Evolutionary conservation across 352 stramenopile genomes (phyloP), one percentile per base, ranked within the genome.

Genomic region (Globisporangium ultimum): DNA sequence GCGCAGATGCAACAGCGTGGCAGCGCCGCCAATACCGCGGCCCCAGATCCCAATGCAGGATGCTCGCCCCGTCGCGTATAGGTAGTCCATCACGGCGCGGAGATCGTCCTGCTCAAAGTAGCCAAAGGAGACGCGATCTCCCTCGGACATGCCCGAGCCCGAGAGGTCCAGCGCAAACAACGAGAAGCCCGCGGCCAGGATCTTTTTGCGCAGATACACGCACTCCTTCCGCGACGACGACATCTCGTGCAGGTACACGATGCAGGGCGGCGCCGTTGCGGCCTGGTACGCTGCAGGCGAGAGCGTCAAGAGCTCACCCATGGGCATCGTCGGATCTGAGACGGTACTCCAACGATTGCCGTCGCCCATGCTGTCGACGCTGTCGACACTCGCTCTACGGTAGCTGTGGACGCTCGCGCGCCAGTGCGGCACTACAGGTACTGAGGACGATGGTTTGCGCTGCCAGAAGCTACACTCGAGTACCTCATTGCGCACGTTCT

Each of bases 181-280:
- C 48, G 83, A 91, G 41, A 91, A 91, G 10, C 81, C 83, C 0
- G 66, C 61, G 0, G 70, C 58, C 14, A 93, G 71, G 21, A 93
- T 67, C 57, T 61, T 67, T 24, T 69, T 55, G 50, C 74, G 70
- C 28, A 93, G 54, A 53, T 93, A 93, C 17, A 91, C 60, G 36
- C 79, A 87, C 65, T 93, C 83, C 57, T 88, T 85, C 1, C 83
- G 67, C 0, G 83, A 93, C 18, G 78, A 89, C 22, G 83, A 93
- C 71, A 93, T 80, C 20, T 83, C 83, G 55, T 93, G 83, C 38
- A 93, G 65, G 57, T 91, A 93, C 15, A 93, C 49, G 28, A 93
- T 77, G 42, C 83, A 93, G 22, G 83, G 80, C 17, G 65, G 51
- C 7, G 68, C 58, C 6, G 34, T 21, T 7, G 48, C 58, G 3